Evolutionary conservation across 148 eudicot genomes (phyloP).

Genomic region (Silene latifolia): DNA sequence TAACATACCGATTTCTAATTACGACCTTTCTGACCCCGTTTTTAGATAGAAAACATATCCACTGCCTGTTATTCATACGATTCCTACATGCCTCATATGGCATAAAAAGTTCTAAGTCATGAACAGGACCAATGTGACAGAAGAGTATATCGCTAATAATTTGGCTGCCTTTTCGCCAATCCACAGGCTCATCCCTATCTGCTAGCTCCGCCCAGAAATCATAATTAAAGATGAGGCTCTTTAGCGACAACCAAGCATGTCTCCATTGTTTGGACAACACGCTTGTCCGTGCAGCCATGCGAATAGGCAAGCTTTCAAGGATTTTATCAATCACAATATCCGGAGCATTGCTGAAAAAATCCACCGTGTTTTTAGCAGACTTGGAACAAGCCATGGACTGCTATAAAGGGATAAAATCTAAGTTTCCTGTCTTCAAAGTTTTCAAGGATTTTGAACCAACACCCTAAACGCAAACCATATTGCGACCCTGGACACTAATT

Average conservation of each 20-base stretch:
- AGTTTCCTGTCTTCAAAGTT: not conserved
- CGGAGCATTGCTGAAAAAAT: too few relatives aligned
- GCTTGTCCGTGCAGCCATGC: too few relatives aligned
- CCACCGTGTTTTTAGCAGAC: not conserved
- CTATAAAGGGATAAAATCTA: not conserved
- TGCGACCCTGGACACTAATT: not conserved
- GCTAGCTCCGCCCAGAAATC: not conserved
- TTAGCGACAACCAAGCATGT: slow-evolving; percentile 1
- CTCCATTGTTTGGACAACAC: slow-evolving; percentile 11
- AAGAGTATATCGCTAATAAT: slow-evolving; percentile 7
- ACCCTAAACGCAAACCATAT: not conserved
- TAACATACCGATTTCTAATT: too few relatives aligned
- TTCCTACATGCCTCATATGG: too few relatives aligned
- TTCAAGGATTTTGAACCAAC: too few relatives aligned
- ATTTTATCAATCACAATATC: too few relatives aligned
- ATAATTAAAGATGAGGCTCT: not conserved
- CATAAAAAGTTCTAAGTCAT: too few relatives aligned
- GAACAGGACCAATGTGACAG: too few relatives aligned
- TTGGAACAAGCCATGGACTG: not conserved
- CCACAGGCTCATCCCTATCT: not conserved
- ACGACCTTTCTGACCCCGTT: too few relatives aligned
- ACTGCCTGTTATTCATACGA: too few relatives aligned
- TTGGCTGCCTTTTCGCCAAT: slow-evolving; percentile 1
- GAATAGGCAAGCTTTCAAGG: too few relatives aligned
- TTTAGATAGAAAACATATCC: too few relatives aligned